These are phyloP conservation scores for Uronychia setigera DNA, from an alignment of 73 alveolate genomes.

Conservation along the genomic window DNA sequence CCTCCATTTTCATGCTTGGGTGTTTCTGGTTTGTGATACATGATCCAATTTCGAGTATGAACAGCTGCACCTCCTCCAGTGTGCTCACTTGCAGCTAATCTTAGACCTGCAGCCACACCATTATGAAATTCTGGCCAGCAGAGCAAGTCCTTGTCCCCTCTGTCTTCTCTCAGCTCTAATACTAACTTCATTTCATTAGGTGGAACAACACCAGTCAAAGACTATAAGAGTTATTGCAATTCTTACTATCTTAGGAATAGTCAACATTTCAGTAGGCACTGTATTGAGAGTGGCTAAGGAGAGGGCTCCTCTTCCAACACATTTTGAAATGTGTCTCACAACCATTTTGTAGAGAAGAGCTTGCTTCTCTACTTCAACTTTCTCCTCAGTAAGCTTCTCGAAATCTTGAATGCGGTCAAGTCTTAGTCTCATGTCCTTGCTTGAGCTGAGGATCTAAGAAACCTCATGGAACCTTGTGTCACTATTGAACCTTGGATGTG, in stretches of 20 bases:
- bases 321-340: conserved; percentile 85
- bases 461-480: conserved; percentile 73
- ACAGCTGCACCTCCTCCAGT: conserved; percentile 71
- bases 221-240: background rate
- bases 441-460: conserved; percentile 45
- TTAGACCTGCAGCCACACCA: conserved; percentile 96
- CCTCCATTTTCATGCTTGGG: conserved; percentile 98
- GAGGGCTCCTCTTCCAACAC: conserved; percentile 97
- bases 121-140: conserved; percentile 98
- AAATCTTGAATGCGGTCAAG: conserved; percentile 42
- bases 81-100: conserved; percentile 74
- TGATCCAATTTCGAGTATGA: conserved; percentile 94
- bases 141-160: conserved; percentile 76
- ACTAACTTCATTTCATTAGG: conserved; percentile 79
- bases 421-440: conserved; percentile 46
- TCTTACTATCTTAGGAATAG: conserved; percentile 81
- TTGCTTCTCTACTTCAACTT: conserved; percentile 81
- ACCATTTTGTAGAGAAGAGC: conserved; percentile 82
- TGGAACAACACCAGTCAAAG: conserved; percentile 86
- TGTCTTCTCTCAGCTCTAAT: conserved; percentile 80
- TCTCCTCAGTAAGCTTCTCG: conserved; percentile 67
- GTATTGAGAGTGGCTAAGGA: conserved; percentile 90
- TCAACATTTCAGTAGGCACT: conserved; percentile 91
- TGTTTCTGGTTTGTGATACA: conserved; percentile 92
- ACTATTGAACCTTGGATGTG: conserved; percentile 32